These are phyloP conservation scores for Torulaspora gathmanii DNA, from an alignment of 805 yeast genomes.

Conservation along the genomic window DNA sequence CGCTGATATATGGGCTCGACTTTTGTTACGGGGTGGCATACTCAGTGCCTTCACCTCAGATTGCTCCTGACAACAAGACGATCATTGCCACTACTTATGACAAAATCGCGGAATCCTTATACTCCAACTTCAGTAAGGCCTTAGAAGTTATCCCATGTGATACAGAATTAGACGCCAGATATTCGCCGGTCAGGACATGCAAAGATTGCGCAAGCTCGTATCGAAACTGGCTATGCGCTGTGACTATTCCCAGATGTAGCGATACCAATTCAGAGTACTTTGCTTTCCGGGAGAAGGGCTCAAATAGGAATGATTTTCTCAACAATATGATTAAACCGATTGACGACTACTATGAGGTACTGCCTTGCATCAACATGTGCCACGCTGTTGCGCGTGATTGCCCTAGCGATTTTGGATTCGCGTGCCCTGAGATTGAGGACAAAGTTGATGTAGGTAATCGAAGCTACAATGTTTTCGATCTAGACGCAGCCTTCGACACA, in stretches of 20 bases:
- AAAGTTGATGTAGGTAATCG: constrained; percentile 19
- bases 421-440: constrained; percentile 53
- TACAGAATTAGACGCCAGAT: constrained; percentile 56
- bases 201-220: constrained; percentile 66
- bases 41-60: constrained; percentile 62
- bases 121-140: constrained; percentile 66
- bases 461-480: constrained; percentile 32
- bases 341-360: constrained; percentile 62
- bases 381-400: constrained; percentile 75
- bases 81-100: constrained; percentile 55
- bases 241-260: constrained; percentile 81
- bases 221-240: constrained; percentile 84
- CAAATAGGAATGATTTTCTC: constrained; percentile 59
- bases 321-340: constrained; percentile 52
- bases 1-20: constrained; percentile 64
- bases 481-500: constrained; percentile 26
- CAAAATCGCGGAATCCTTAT: constrained; percentile 50
- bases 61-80: constrained; percentile 33
- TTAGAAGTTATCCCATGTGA: constrained; percentile 75
- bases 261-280: constrained; percentile 45
- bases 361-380: constrained; percentile 85
- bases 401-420: constrained; percentile 69
- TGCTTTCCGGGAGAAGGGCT: constrained; percentile 41
- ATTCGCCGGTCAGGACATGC: constrained; percentile 72
- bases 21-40: constrained; percentile 83